Base-by-base conservation (phyloP, 768 basidiomycete species). In the Hericium alpestre region DNA sequence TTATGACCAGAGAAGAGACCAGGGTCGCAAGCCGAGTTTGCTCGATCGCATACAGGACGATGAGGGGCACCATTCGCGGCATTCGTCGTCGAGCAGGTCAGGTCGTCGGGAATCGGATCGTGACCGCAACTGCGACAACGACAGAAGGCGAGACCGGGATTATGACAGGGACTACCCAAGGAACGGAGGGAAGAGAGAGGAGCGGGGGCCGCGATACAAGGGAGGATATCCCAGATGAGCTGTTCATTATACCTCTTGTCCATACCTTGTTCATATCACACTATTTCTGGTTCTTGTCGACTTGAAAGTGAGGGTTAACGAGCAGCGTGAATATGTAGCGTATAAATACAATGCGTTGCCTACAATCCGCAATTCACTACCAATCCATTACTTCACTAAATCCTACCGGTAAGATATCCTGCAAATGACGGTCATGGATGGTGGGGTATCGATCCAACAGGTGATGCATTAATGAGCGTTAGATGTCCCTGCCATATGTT, bases 141-240 rank as follows among this genome's bases (percentile, higher is more conserved):
- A 56, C 20, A 61, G 65, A 61, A 67, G 65, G 54, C 61, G 63
- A 53, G 57, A 50, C 56, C 52, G 39, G 53, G 58, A 55, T n/a
- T 39, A 55, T 47, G 46, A 67, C 57, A 41, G 57, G 48, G 46
- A 62, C 43, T 37, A 41, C 6, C 5, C 38, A 1, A 43, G 43
- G 11, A 51, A 52, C 32, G 32, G 32, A 32, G 55, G 13, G 61
- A 62, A 15, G 16, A 13, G 43, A 20, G 59, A 63, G 10, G 51
- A 59, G 8, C 62, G 67, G 25, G 65, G 66, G 6, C 69, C 69
- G 10, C 64, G 66, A n/a, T 70, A 70, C 51, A 65, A 59, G 25
- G 69, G 68, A 40, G 67, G 69, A 1, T 70, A 70, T 58, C 55
- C 63, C 9, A 58, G 65, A 58, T 68, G 56, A 67, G 43, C n/a